Base-by-base conservation (phyloP, 2,329 filamentous ascomycete species). In the Fusarium sp. region DNA sequence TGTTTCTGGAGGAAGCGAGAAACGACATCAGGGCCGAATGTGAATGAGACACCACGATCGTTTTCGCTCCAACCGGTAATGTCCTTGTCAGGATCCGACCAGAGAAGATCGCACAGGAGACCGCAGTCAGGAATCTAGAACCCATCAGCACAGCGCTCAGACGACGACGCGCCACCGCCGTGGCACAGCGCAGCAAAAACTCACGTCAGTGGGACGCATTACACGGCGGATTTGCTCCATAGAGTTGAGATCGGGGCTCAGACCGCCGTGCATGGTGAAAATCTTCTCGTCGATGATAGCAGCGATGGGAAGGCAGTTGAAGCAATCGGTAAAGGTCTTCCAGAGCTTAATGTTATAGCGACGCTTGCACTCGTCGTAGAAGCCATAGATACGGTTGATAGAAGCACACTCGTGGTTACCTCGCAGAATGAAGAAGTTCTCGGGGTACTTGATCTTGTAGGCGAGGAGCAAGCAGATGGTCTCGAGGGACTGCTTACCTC, bases 251-350 rank as follows among this genome's bases (percentile, higher is more conserved):
- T 98, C 97, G 52, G 97, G 97, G 85, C 95, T 98, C 81, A 99
- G 87, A 81, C 97, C 97, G 82, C 97, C 97, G 86, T 99, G 97
- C 96, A 99, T 98, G 82, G 95, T 98, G 88, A 99, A 98, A 83
- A 99, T 99, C 92, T 98, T 99, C 89, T 98, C 97, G 82, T 98
- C 96, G 80, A 99, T 98, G 86, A 99, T 99, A 78, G 97, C 96
- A 67, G 96, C 97, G 84, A 99, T 98, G 58, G 96, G 96, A 81
- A 98, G 87, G 87, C 95, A 98, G 89, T 99, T 99, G 91, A 99
- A 99, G 90, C 95, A 98, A 84, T 99, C 96, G 74, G 95, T 98
- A 84, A 99, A 99, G 1, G 96, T 98, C 91, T 99, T 99, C 96
- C 96, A 98, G 72, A 98, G 90, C 91, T 98, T 98, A 88, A 98